Percentiles rank a stretch among this genome's conserved stretches.
Evolutionary conservation across 768 basidiomycete genomes (phyloP).

Genomic region (Termitomyces titanicus): DNA sequence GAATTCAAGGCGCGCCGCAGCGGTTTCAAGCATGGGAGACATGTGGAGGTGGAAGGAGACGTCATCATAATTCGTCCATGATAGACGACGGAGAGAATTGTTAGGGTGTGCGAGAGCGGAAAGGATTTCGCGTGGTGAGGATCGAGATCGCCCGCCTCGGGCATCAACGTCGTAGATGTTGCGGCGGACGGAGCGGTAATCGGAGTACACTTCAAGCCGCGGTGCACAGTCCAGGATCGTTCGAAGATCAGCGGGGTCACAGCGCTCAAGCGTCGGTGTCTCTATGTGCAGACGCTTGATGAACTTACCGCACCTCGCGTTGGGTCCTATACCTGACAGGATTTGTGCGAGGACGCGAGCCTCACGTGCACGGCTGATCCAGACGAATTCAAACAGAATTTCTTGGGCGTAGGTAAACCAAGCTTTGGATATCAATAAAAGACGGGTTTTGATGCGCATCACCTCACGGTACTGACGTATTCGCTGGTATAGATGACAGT

Average conservation of each 20-base stretch:
- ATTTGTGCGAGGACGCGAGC: constrained; percentile 39
- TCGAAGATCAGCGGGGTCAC: constrained; percentile 62
- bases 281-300: constrained; percentile 70
- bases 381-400: constrained; percentile 64
- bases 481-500: constrained; percentile 30
- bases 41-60: constrained; percentile 51
- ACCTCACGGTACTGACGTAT: constrained; percentile 40
- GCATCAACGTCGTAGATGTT: constrained; percentile 39
- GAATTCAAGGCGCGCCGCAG: constrained; percentile 56
- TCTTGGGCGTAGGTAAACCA: constrained; percentile 55
- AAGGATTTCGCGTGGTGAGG: constrained; percentile 56
- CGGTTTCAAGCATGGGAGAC: constrained; percentile 47
- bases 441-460: constrained; percentile 46
- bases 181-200: constrained; percentile 61
- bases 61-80: constrained; percentile 74
- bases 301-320: constrained; percentile 34
- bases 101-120: constrained; percentile 53
- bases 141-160: constrained; percentile 38
- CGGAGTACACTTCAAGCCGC: constrained; percentile 55
- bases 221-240: constrained; percentile 66
- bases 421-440: constrained; percentile 51
- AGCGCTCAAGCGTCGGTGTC: constrained; percentile 61
- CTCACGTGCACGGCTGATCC: constrained; percentile 56
- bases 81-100: constrained; percentile 51
- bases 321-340: constrained; percentile 32